These are phyloP conservation scores for Hibiscus tridactylites DNA, from an alignment of 345 rosid genomes.

Conservation along the genomic window DNA sequence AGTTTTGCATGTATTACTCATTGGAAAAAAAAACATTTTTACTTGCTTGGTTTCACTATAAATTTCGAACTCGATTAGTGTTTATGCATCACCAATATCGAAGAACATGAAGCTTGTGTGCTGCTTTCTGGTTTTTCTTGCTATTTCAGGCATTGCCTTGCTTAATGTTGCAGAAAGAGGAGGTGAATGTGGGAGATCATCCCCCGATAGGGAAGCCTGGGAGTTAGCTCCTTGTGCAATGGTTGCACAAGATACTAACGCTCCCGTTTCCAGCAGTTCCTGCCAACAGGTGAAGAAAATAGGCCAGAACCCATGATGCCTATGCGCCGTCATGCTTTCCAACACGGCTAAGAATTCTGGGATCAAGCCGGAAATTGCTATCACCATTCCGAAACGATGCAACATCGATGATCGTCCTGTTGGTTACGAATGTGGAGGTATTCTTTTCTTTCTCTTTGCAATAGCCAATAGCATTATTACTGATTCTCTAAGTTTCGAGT, in stretches of 20 bases:
- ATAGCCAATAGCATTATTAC: neutral
- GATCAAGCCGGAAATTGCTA: slow-evolving; percentile 55
- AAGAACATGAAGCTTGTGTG: slow-evolving; percentile 35
- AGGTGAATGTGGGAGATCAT: slow-evolving; percentile 69
- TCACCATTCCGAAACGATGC: slow-evolving; percentile 89
- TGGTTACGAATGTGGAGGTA: slow-evolving; percentile 89
- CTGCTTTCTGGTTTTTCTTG: slow-evolving; percentile 33
- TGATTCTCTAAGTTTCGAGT: neutral
- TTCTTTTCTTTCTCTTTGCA: neutral
- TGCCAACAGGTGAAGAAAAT: slow-evolving; percentile 59
- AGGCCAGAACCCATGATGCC: slow-evolving; percentile 68
- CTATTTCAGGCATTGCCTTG: slow-evolving; percentile 27
- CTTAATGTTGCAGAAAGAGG: slow-evolving; percentile 45
- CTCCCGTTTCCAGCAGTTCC: slow-evolving; percentile 58
- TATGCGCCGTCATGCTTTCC: slow-evolving; percentile 84
- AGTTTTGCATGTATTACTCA: slow-evolving; percentile 9
- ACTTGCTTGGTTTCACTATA: slow-evolving; percentile 30
- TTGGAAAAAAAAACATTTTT: neutral
- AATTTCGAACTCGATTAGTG: slow-evolving; percentile 17
- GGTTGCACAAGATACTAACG: slow-evolving; percentile 47
- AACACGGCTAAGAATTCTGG: slow-evolving; percentile 72
- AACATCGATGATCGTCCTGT: slow-evolving; percentile 66
- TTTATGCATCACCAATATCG: slow-evolving; percentile 17
- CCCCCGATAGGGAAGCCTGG: slow-evolving; percentile 74
- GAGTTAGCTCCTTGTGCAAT: slow-evolving; percentile 81